Percentiles rank a stretch among this genome's conserved stretches.
Evolutionary conservation across 257 asterid species (phyloP).

Genomic region (Jacaranda copaia): DNA sequence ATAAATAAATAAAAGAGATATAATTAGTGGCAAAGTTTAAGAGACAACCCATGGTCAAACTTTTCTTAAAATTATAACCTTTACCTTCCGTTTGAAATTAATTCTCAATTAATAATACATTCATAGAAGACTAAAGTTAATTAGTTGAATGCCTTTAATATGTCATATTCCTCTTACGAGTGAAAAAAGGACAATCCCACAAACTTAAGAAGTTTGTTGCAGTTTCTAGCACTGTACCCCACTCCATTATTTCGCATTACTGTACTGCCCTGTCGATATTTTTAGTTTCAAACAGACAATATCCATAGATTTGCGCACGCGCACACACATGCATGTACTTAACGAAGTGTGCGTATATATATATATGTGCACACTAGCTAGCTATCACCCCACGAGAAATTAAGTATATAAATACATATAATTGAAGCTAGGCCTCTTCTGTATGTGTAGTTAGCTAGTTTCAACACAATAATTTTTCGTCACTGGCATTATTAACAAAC

Average conservation of each 20-base stretch:
- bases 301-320: neutral
- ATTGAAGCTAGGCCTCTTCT: neutral
- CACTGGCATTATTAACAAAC: neutral
- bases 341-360: neutral
- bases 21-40: constrained; percentile 32
- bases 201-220: constrained; percentile 49
- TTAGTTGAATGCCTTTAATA: neutral
- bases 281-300: constrained; percentile 13
- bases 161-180: neutral
- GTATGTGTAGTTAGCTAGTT: neutral
- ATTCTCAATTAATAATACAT: constrained; percentile 5
- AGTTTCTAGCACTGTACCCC: constrained; percentile 39
- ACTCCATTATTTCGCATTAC: constrained; percentile 23
- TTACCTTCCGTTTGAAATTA: constrained; percentile 29
- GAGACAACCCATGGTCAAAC: constrained; percentile 7
- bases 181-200: constrained; percentile 26
- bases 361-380: neutral
- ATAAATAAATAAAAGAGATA: too few relatives aligned
- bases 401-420: too few relatives aligned
- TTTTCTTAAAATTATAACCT: constrained; percentile 11
- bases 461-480: too few relatives aligned
- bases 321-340: neutral
- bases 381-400: neutral
- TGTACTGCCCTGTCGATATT: neutral
- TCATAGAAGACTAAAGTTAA: neutral